Evolutionary conservation across 208 protist species (phyloP), one percentile per base, ranked within the genome.

Genomic region (Naegleria lovaniensis): DNA sequence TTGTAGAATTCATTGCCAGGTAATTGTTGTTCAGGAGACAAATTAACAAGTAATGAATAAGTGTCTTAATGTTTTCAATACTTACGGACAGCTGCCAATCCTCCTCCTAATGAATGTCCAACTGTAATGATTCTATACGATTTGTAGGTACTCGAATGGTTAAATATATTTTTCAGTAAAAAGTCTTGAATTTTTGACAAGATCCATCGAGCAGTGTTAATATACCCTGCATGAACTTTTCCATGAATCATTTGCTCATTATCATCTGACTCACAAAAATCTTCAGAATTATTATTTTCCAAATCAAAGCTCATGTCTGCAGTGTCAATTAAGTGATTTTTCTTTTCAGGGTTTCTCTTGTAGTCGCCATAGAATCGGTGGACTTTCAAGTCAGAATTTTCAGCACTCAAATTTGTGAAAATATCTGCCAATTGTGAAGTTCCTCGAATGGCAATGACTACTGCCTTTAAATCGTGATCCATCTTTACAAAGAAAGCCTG

Each of bases 401-500:
- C 36, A 25, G 25, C 5, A 43, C 36, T 85, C 13, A 85, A 43
- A 48, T 85, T 85, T 11, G 83, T 85, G 41, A 85, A 85, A 48
- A 85, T 33, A 33, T 85, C 83, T 19, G 6, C 13, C 9, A 85
- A 6, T 19, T 33, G 29, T 7, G 15, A 85, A 48, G 83, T 85
- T 51, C 83, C 83, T 85, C 83, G 39, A 16, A 85, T 16, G 15
- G 83, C 13, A 85, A 85, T 85, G 48, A 85, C 19, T 4, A 85
- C 40, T 33, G 83, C 5, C n/a, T 85, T 40, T 0, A 43, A 13
- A 9, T 85, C 83, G 5, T 85, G 36, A 48, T 85, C 83, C 25
- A 85, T 29, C 39, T 48, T 85, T 43, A 85, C 39, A 85, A 85
- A 85, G 41, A 85, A 85, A 9, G 29, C 38, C 25, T 85, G 83